A percentile compares a stretch with the other conserved stretches of the same genome.
Conservation (phyloP, 2,329 filamentous ascomycete genomes). For the Ceratocystis eucalypticola region DNA sequence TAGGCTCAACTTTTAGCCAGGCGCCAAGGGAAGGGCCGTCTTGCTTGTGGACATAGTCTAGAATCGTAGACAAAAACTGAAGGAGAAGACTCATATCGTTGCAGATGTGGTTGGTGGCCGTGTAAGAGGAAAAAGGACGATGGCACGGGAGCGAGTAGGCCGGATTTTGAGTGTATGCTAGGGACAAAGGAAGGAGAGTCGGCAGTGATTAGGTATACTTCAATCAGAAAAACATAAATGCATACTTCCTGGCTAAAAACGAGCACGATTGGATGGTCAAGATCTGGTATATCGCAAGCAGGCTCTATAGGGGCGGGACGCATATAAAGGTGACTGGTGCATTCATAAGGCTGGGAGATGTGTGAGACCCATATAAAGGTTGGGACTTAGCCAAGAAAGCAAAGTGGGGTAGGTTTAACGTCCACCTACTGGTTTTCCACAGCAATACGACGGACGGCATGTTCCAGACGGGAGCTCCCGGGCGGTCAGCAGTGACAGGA, state of each 20-base stretch:
- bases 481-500: no score
- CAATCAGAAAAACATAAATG: background rate
- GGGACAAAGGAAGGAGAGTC: background rate
- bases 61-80: conserved; percentile 54
- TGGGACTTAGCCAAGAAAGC: background rate
- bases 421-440: no score
- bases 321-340: conserved; percentile 5
- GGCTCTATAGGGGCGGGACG: background rate
- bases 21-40: conserved; percentile 47
- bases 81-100: conserved; percentile 46
- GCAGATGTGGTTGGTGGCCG: background rate
- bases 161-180: background rate
- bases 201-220: background rate
- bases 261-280: background rate
- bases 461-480: no score
- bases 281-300: background rate
- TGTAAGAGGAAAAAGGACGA: background rate
- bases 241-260: background rate
- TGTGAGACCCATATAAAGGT: background rate
- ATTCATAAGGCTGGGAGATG: conserved; percentile 3
- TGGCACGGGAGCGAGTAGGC: background rate
- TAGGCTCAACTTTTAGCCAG: conserved; percentile 63
- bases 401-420: no score
- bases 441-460: no score
- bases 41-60: conserved; percentile 48